phyloP scores from a whole-genome alignment of 805 yeast species.

The Nematodospora valgi region DNA sequence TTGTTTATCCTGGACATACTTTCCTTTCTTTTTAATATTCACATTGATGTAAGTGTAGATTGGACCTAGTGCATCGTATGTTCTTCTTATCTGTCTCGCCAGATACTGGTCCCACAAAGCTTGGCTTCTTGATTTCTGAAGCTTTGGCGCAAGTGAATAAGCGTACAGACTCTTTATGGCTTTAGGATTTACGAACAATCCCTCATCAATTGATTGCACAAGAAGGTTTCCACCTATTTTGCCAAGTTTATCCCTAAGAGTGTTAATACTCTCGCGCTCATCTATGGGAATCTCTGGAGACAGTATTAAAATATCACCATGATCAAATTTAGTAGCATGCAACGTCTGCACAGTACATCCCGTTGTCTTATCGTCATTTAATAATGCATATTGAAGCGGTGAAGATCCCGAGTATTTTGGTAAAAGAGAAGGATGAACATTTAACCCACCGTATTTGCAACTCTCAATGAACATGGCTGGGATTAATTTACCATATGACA shows the following conservation, averaged over 20 bases:
- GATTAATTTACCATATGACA: conserved; percentile 81
- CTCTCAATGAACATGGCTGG: conserved; percentile 54
- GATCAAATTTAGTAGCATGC: conserved; percentile 84
- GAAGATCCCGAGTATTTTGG: conserved; percentile 86
- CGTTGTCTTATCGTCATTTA: conserved; percentile 58
- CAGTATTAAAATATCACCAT: conserved; percentile 67
- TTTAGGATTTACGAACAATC: conserved; percentile 20
- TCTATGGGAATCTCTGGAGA: conserved; percentile 41
- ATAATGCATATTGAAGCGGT: conserved; percentile 77
- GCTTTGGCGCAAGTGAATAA: conserved; percentile 57
- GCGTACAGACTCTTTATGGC: conserved; percentile 21
- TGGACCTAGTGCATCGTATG: conserved; percentile 54
- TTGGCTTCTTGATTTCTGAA: conserved; percentile 39
- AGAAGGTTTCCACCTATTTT: conserved; percentile 60
- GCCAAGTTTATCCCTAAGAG: conserved; percentile 54
- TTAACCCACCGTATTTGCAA: conserved; percentile 66
- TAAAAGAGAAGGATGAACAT: conserved; percentile 88
- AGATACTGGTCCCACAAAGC: conserved; percentile 46
- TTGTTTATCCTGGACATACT: conserved; percentile 25
- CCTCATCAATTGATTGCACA: conserved; percentile 36
- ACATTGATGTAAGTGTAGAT: conserved; percentile 44
- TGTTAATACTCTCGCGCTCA: conserved; percentile 39
- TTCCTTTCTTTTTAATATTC: conserved; percentile 29
- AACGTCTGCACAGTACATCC: conserved; percentile 90
- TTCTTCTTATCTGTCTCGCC: conserved; percentile 37